Base-by-base conservation (phyloP, 1,284 basidiomycete genomes). In the Cryptococcus sp. region DNA sequence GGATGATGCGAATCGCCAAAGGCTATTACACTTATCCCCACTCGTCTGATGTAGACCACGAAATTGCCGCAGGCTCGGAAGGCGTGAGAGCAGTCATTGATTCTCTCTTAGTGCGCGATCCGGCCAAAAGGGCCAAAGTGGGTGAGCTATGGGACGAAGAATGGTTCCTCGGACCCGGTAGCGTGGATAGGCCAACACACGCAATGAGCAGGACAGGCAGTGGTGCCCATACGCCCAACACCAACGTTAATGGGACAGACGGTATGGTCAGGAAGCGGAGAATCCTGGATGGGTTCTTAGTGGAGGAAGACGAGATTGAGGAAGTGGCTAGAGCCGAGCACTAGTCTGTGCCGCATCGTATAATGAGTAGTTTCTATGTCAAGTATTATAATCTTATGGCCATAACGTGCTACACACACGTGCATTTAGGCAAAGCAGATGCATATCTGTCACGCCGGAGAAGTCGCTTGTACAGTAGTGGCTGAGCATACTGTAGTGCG, bases 1-100 rank as follows among this genome's bases (percentile, higher is more conserved):
- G 76, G 53, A 77, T 92, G 66, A 85, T 89, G 81, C 82, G 85
- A 55, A 91, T 93, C 67, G 89, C 89, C 5, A 84, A 86, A 68
- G 88, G 86, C 46, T 86, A 89, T 66, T 92, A 86, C 74, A 72
- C 79, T 44, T 92, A 88, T 89, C 89, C 69, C 17, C 46, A 52
- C 2, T 50, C 22, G 34, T n/a, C 44, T 44, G 25, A 3, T 20
- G 15, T 43, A 50, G 29, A 22, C 22, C 34, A 39, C 22, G 16
- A 20, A 7, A 45, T 20, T 11, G 60, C 62, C 23, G 58, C 65
- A 5, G 70, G 67, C 13, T 65, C 63, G n/a, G 41, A 64, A 23
- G 57, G 73, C 59, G 71, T 73, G 75, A 54, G 73, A 66, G 43
- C 47, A n/a, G 79, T 90, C 40, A 88, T 89, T 0, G 81, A 74